These are phyloP conservation scores for Boletus barrowsii DNA, from an alignment of 768 basidiomycete species.

Conservation along the genomic window DNA sequence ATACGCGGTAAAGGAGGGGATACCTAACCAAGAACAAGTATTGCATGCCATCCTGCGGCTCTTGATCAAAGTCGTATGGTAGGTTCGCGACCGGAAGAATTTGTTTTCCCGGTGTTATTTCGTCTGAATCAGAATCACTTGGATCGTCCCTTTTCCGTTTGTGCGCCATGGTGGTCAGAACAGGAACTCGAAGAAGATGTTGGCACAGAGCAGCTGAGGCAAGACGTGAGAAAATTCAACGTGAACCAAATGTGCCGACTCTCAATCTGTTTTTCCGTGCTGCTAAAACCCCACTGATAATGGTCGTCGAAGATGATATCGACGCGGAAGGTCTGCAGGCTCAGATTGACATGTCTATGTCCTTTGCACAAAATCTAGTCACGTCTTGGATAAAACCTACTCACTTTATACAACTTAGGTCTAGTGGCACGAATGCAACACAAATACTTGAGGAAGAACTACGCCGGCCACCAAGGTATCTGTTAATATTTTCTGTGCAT, in stretches of 20 bases:
- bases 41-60: constrained; percentile 70
- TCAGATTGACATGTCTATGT: constrained; percentile 79
- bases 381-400: constrained; percentile 73
- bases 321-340: constrained; percentile 72
- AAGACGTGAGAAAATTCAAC: constrained; percentile 20
- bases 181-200: background rate
- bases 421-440: constrained; percentile 34
- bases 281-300: background rate
- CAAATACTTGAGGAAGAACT: constrained; percentile 65
- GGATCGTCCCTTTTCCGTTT: constrained; percentile 58
- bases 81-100: constrained; percentile 80
- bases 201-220: background rate
- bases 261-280: too few relatives aligned
- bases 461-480: constrained; percentile 67
- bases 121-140: constrained; percentile 58
- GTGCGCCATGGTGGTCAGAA: constrained; percentile 19
- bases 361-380: constrained; percentile 68
- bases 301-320: constrained; percentile 51
- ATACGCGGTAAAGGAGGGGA: constrained; percentile 9
- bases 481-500: background rate
- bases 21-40: constrained; percentile 83
- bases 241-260: background rate
- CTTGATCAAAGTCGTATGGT: constrained; percentile 61
- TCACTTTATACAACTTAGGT: constrained; percentile 36
- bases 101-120: constrained; percentile 61